Evolutionary conservation across 2,329 filamentous ascomycete genomes (phyloP).

Genomic region (Phialophora tarda): DNA sequence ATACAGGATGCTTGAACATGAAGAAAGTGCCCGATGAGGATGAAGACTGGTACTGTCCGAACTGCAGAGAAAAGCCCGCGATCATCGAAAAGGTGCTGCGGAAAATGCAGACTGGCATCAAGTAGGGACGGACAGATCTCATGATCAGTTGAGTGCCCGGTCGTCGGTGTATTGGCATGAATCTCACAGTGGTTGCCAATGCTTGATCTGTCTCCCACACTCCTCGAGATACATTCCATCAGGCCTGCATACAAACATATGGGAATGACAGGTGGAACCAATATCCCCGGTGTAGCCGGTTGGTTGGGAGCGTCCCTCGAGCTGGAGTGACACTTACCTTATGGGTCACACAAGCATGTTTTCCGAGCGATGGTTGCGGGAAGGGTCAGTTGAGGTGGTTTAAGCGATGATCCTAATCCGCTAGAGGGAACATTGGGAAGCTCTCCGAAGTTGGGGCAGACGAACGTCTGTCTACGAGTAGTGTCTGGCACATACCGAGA

Average conservation of each 20-base stretch:
- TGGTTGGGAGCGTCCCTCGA: not conserved
- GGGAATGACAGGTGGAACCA: not conserved
- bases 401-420: not conserved
- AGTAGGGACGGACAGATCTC: slow-evolving; percentile 15
- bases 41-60: slow-evolving; percentile 63
- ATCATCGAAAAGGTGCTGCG: slow-evolving; percentile 44
- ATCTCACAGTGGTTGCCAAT: not conserved
- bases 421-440: not conserved
- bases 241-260: not conserved
- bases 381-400: not conserved
- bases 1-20: slow-evolving; percentile 68
- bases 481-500: not conserved
- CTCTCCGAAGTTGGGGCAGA: not conserved
- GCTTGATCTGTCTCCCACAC: not conserved
- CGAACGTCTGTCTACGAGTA: not conserved
- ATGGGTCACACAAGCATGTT: not conserved
- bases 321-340: not conserved
- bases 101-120: slow-evolving; percentile 34
- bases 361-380: not conserved
- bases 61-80: slow-evolving; percentile 52
- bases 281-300: not conserved
- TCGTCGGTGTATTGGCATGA: not conserved
- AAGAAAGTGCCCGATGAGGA: slow-evolving; percentile 63
- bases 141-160: not conserved
- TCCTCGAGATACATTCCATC: not conserved